Percentiles rank a stretch among this genome's conserved stretches.
These are phyloP conservation scores for Aureobasidium uvarum DNA, from an alignment of 2,329 filamentous ascomycete species.

Conservation along the genomic window DNA sequence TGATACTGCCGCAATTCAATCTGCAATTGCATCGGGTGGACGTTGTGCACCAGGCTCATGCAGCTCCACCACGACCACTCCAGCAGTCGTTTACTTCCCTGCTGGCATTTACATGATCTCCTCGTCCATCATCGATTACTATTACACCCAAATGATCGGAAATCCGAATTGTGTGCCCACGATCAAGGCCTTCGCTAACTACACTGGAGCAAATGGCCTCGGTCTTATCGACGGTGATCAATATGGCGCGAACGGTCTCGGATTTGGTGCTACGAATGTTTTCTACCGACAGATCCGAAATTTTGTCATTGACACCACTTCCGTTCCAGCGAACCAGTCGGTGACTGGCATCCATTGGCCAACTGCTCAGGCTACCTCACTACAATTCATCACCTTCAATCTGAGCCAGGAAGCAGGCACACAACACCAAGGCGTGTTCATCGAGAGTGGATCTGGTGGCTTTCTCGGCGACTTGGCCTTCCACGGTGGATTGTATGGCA, in stretches of 20 bases:
- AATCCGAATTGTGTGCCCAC: slow-evolving; percentile 58
- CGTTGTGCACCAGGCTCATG: slow-evolving; percentile 46
- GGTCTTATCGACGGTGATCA: slow-evolving; percentile 59
- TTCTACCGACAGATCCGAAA: slow-evolving; percentile 67
- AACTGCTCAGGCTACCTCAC: slow-evolving; percentile 47
- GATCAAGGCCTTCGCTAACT: slow-evolving; percentile 54
- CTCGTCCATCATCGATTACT: slow-evolving; percentile 60
- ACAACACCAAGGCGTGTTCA: slow-evolving; percentile 48
- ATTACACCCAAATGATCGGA: slow-evolving; percentile 62
- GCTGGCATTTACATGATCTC: slow-evolving; percentile 48
- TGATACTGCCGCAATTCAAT: slow-evolving; percentile 81
- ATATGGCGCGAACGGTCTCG: slow-evolving; percentile 46
- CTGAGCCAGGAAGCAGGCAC: slow-evolving; percentile 49
- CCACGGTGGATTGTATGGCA: slow-evolving; percentile 44
- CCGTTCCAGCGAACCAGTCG: slow-evolving; percentile 46
- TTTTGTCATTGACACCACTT: slow-evolving; percentile 59
- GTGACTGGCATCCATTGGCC: slow-evolving; percentile 50
- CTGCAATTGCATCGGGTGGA: slow-evolving; percentile 56
- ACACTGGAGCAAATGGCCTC: slow-evolving; percentile 41
- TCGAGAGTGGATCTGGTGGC: slow-evolving; percentile 47
- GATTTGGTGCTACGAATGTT: slow-evolving; percentile 54
- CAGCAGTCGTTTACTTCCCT: slow-evolving; percentile 44
- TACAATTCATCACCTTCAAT: slow-evolving; percentile 48
- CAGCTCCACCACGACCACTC: slow-evolving; percentile 38
- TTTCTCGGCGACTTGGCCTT: slow-evolving; percentile 50